Conservation (phyloP, 352 stramenopile species). For the Globisporangium barbulae region DNA sequence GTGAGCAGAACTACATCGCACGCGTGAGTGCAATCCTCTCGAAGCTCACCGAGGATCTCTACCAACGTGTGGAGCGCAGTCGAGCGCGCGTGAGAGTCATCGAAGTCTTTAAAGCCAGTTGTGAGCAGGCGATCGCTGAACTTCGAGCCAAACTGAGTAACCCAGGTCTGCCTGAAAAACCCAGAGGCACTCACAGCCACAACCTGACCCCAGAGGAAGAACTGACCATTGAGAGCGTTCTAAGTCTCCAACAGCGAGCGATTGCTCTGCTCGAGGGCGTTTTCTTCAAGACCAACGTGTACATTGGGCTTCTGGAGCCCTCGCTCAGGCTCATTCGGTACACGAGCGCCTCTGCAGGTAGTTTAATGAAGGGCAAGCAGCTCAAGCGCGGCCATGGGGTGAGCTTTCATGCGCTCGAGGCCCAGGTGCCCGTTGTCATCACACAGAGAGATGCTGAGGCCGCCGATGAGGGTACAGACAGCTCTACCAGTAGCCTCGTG, state of each 20-base stretch:
- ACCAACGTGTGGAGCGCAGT: constrained; percentile 41
- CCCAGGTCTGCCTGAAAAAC: neutral
- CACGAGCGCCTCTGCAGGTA: constrained; percentile 46
- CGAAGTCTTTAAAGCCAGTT: constrained; percentile 23
- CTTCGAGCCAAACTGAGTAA: neutral
- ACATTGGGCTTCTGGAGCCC: constrained; percentile 63
- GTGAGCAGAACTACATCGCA: constrained; percentile 52
- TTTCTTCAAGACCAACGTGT: constrained; percentile 44
- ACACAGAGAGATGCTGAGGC: constrained; percentile 17
- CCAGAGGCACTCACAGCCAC: neutral
- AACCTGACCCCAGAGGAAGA: constrained; percentile 35
- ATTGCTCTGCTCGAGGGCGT: constrained; percentile 34
- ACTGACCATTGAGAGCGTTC: constrained; percentile 33
- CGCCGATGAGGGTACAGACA: neutral
- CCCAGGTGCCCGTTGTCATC: constrained; percentile 39
- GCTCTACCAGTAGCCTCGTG: neutral
- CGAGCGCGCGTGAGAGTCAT: constrained; percentile 31
- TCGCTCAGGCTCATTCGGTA: constrained; percentile 39
- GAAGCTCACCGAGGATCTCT: constrained; percentile 26
- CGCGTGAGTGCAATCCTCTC: constrained; percentile 35
- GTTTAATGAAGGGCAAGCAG: constrained; percentile 59
- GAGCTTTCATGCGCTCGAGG: constrained; percentile 46
- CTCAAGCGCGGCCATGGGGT: constrained; percentile 54
- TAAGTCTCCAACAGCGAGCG: constrained; percentile 29
- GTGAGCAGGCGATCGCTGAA: constrained; percentile 21